These are phyloP conservation scores for Coemansia sp. DNA, from an alignment of 192 early-diverging fungal genomes.

Conservation along the genomic window DNA sequence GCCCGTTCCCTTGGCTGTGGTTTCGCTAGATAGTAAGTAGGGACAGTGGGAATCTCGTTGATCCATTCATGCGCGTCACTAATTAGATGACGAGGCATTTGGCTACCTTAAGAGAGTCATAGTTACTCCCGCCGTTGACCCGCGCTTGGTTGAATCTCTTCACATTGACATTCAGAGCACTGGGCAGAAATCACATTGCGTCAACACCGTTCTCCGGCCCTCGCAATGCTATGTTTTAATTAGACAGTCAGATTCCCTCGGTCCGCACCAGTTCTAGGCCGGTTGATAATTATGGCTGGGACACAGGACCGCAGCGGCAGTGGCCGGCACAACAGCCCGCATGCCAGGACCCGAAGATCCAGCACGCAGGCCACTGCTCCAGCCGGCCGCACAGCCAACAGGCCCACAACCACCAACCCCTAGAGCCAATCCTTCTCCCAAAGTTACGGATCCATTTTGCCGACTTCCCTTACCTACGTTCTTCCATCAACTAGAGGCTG, in stretches of 20 bases:
- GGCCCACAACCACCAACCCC: constrained; percentile 58
- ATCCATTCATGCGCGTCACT: constrained; percentile 74
- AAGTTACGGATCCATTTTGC: constrained; percentile 86
- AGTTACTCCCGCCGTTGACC: constrained; percentile 80
- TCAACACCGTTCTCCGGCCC: constrained; percentile 73
- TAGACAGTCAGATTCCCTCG: constrained; percentile 82
- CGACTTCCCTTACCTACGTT: constrained; percentile 85
- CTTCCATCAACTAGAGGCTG: constrained; percentile 83
- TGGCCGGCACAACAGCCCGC: constrained; percentile 15
- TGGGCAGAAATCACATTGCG: constrained; percentile 84
- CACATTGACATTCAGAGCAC: constrained; percentile 85
- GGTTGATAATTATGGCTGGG: constrained; percentile 58
- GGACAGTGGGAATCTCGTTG: constrained; percentile 67
- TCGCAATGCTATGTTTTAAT: constrained; percentile 88
- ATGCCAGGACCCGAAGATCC: constrained; percentile 9
- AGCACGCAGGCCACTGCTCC: constrained; percentile 15
- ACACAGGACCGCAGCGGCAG: constrained; percentile 19
- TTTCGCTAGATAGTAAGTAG: constrained; percentile 74
- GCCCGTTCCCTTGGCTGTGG: constrained; percentile 70
- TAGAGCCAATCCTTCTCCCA: constrained; percentile 83
- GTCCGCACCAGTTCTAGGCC: constrained; percentile 82
- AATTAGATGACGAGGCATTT: constrained; percentile 65
- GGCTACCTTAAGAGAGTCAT: constrained; percentile 75
- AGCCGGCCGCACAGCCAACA: constrained; percentile 11
- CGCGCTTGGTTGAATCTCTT: constrained; percentile 73